Conservation (phyloP, 768 basidiomycete species). For the Pulveroboletus sp. region DNA sequence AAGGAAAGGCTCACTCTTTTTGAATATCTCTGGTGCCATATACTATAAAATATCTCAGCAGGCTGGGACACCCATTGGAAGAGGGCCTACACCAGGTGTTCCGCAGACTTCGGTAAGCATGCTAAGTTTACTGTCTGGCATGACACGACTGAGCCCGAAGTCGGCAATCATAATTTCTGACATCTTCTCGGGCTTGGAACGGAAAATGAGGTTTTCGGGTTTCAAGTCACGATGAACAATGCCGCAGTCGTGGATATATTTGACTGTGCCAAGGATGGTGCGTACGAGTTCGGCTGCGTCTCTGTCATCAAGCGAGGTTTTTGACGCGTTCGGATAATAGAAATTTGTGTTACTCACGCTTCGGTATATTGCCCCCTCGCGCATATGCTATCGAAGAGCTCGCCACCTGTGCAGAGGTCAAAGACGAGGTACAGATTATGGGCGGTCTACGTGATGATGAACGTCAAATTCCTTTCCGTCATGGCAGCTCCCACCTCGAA, state of each 20-base stretch:
- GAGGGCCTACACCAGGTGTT: constrained; percentile 67
- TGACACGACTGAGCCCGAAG: constrained; percentile 87
- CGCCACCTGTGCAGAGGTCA: constrained; percentile 95
- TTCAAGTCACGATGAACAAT: constrained; percentile 98
- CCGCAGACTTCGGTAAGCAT: constrained; percentile 94
- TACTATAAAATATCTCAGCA: constrained; percentile 43
- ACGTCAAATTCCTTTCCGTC: not conserved
- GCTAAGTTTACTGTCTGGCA: constrained; percentile 85
- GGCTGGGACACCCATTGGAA: not conserved
- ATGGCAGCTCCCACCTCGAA: constrained; percentile 63
- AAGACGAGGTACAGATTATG: constrained; percentile 94
- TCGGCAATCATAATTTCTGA: constrained; percentile 97
- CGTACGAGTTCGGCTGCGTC: constrained; percentile 88
- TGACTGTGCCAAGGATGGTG: constrained; percentile 81
- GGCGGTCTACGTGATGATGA: constrained; percentile 51
- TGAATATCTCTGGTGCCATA: constrained; percentile 96
- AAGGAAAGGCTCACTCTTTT: constrained; percentile 56
- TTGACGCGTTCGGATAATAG: not conserved
- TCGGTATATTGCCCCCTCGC: constrained; percentile 97
- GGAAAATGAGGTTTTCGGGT: constrained; percentile 97
- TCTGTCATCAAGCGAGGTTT: constrained; percentile 39
- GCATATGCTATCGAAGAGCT: constrained; percentile 98
- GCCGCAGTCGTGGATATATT: constrained; percentile 85
- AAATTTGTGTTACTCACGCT: constrained; percentile 48
- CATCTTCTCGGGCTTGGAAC: constrained; percentile 72